A percentile compares a stretch with the other conserved stretches of the same genome.
phyloP scores from a whole-genome alignment of 2,329 filamentous ascomycete genomes.

The Salinomyces thailandicus region DNA sequence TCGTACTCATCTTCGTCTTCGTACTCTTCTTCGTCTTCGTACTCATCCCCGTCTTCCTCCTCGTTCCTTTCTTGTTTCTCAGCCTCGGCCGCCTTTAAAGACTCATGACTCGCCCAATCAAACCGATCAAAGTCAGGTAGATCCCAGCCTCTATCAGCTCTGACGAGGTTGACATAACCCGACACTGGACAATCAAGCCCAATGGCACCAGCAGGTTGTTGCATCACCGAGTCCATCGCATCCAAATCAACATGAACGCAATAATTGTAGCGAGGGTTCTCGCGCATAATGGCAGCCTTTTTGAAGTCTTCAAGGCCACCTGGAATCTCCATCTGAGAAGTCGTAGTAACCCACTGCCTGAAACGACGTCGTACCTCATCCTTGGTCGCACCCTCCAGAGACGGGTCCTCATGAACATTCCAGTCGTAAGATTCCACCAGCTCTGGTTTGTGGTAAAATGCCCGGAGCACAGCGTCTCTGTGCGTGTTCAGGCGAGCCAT shows the following conservation, averaged over 20 bases:
- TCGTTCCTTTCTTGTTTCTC: neutral
- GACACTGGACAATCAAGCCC: neutral
- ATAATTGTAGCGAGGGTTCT: slow-evolving; percentile 4
- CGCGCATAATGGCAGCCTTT: neutral
- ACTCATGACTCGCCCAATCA: neutral
- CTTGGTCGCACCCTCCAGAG: neutral
- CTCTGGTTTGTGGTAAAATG: neutral
- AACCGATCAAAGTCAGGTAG: slow-evolving; percentile 2
- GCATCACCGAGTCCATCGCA: neutral
- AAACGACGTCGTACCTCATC: neutral
- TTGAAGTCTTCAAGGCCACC: neutral
- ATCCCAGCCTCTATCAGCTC: slow-evolving; percentile 1
- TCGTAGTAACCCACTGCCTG: neutral
- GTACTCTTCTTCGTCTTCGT: neutral
- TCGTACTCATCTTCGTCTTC: neutral
- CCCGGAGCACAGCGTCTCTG: neutral
- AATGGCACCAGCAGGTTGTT: neutral
- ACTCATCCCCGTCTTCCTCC: neutral
- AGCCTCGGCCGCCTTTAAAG: neutral
- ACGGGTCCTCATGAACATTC: neutral
- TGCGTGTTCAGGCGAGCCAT: slow-evolving; percentile 1
- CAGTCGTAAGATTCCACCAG: neutral
- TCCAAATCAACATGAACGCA: slow-evolving; percentile 4
- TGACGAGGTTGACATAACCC: slow-evolving; percentile 3
- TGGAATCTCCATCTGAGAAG: neutral